phyloP scores from a whole-genome alignment of 495 filamentous ascomycete species.

The Astrothelium macrocarpum region DNA sequence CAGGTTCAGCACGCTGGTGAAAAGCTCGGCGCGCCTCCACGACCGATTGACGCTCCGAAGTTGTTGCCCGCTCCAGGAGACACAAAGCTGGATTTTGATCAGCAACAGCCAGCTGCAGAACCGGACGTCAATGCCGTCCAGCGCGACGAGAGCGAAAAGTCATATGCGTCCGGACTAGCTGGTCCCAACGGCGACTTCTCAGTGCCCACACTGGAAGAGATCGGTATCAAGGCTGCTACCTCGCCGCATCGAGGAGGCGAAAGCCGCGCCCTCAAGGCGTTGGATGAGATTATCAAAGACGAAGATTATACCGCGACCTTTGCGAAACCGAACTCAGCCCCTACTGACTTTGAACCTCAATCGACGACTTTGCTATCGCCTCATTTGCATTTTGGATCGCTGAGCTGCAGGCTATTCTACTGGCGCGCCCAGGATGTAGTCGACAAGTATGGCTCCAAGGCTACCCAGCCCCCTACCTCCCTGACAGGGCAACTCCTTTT shows the following conservation, averaged over 20 bases:
- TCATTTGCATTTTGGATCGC: slow-evolving; percentile 59
- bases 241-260: slow-evolving; percentile 57
- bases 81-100: slow-evolving; percentile 45
- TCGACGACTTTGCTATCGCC: slow-evolving; percentile 59
- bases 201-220: slow-evolving; percentile 51
- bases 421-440: slow-evolving; percentile 52
- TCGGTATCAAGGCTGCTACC: slow-evolving; percentile 49
- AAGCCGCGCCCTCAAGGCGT: slow-evolving; percentile 42
- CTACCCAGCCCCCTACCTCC: slow-evolving; percentile 47
- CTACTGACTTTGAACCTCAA: slow-evolving; percentile 57
- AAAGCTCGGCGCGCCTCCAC: slow-evolving; percentile 44
- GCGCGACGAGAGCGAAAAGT: slow-evolving; percentile 38
- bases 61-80: slow-evolving; percentile 52
- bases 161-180: slow-evolving; percentile 44
- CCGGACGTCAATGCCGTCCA: slow-evolving; percentile 48
- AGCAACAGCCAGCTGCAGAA: slow-evolving; percentile 33
- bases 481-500: slow-evolving; percentile 61
- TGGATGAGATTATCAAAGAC: slow-evolving; percentile 44
- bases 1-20: slow-evolving; percentile 43
- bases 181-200: slow-evolving; percentile 54
- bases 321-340: slow-evolving; percentile 60
- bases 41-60: slow-evolving; percentile 45
- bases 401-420: slow-evolving; percentile 56
- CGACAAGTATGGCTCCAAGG: slow-evolving; percentile 35
- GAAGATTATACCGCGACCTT: slow-evolving; percentile 57